These are phyloP conservation scores for Plectosphaerella plurivora DNA, from an alignment of 2,329 filamentous ascomycete species.

Conservation along the genomic window DNA sequence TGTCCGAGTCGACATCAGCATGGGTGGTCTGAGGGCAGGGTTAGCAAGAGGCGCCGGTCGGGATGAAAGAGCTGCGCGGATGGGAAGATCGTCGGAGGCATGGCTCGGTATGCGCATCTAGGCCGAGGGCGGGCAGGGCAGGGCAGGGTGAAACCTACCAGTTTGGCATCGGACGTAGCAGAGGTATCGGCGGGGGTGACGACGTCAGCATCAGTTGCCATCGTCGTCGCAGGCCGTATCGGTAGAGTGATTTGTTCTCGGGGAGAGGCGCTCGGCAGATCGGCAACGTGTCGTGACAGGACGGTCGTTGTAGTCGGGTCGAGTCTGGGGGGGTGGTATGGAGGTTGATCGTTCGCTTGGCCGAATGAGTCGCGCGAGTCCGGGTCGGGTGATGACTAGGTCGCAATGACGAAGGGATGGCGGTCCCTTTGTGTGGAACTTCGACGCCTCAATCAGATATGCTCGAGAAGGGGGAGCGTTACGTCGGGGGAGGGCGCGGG, in stretches of 20 bases:
- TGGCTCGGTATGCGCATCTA: slow-evolving; percentile 5
- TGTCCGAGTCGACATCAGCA: slow-evolving; percentile 34
- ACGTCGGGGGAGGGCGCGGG: not conserved
- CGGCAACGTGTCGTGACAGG: slow-evolving; percentile 18
- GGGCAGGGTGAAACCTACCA: slow-evolving; percentile 31
- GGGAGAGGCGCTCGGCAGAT: slow-evolving; percentile 19
- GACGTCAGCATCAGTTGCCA: slow-evolving; percentile 58
- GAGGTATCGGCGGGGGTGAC: slow-evolving; percentile 50
- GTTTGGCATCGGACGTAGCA: slow-evolving; percentile 39
- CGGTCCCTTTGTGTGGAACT: not conserved
- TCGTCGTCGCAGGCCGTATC: slow-evolving; percentile 33
- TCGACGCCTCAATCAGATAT: not conserved
- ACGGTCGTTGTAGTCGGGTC: slow-evolving; percentile 16
- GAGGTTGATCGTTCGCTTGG: slow-evolving; percentile 1
- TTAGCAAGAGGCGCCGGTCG: not conserved
- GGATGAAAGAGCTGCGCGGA: not conserved
- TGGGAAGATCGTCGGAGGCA: slow-evolving; percentile 1
- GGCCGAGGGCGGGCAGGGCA: not conserved
- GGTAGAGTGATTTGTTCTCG: not conserved
- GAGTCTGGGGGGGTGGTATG: slow-evolving; percentile 3
- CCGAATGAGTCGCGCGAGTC: slow-evolving; percentile 10
- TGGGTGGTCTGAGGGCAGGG: slow-evolving; percentile 21
- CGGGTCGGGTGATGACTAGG: slow-evolving; percentile 7
- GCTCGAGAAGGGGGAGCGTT: not conserved
- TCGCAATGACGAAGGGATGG: not conserved